Evolutionary conservation across 1,284 basidiomycete species (phyloP).

Genomic region (Psilocybe mexicana): DNA sequence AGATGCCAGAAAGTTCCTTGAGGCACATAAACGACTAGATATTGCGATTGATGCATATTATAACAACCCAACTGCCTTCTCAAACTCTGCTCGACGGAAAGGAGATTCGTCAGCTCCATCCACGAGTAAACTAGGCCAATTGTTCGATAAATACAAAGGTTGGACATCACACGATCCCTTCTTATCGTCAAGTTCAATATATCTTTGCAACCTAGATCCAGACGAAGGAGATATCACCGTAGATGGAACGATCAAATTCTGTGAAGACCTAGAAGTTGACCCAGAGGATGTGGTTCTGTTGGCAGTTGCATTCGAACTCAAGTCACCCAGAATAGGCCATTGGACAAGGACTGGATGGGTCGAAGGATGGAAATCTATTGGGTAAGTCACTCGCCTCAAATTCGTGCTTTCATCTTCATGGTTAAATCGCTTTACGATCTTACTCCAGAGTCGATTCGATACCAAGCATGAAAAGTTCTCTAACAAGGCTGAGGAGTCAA

Average conservation of each 20-base stretch:
- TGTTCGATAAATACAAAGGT: conserved; percentile 87
- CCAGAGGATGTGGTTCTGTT: conserved; percentile 79
- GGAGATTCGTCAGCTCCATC: conserved; percentile 38
- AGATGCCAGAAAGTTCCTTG: conserved; percentile 75
- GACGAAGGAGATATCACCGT: conserved; percentile 63
- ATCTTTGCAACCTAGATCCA: conserved; percentile 41
- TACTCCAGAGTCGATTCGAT: conserved; percentile 64
- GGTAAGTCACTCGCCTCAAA: conserved; percentile 40
- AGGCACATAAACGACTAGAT: conserved; percentile 72
- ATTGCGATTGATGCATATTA: conserved; percentile 78
- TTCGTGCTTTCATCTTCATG: neutral
- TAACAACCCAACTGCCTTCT: conserved; percentile 45
- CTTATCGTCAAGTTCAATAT: neutral
- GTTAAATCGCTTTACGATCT: neutral
- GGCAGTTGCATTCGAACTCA: conserved; percentile 76
- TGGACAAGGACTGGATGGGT: conserved; percentile 80
- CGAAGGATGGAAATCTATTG: conserved; percentile 76
- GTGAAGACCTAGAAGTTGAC: conserved; percentile 66
- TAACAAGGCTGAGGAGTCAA: conserved; percentile 61
- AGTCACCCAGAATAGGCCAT: conserved; percentile 71
- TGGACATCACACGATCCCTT: neutral
- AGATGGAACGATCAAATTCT: conserved; percentile 76
- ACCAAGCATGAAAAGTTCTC: conserved; percentile 60
- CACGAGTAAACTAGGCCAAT: conserved; percentile 55
- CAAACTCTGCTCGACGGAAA: conserved; percentile 28